phyloP scores from a whole-genome alignment of 345 rosid species.

The Aethionema arabicum region DNA sequence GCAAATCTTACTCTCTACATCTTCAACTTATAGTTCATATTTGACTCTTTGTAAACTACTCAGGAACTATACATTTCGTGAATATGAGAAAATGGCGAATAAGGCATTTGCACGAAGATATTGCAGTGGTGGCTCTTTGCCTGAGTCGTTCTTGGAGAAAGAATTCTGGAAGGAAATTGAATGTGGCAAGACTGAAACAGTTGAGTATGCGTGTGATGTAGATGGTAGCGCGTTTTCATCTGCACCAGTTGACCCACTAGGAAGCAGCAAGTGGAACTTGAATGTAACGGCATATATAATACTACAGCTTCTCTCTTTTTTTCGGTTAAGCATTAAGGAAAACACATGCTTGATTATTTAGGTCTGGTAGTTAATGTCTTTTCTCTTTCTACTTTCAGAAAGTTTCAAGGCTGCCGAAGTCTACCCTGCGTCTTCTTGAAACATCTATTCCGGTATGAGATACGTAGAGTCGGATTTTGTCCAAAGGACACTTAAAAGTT shows the following conservation, averaged over 20 bases:
- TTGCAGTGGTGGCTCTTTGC: conserved; percentile 86
- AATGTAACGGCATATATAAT: conserved; percentile 75
- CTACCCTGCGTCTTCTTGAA: conserved; percentile 83
- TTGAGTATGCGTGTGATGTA: conserved; percentile 99
- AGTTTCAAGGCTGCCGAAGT: conserved; percentile 81
- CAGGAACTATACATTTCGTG: conserved; percentile 96
- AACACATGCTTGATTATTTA: conserved; percentile 2
- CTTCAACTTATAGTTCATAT: conserved; percentile 8
- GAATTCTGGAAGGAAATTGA: conserved; percentile 99
- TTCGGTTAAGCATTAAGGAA: conserved; percentile 3
- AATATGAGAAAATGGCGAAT: conserved; percentile 98
- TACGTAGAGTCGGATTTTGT: conserved; percentile 2
- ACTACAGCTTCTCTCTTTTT: conserved; percentile 19
- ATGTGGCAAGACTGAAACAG: conserved; percentile 90
- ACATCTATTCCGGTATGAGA: conserved; percentile 76
- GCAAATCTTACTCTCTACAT: conserved; percentile 8
- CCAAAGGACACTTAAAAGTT: background rate
- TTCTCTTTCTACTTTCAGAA: conserved; percentile 49
- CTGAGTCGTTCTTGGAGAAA: conserved; percentile 91
- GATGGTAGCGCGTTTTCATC: conserved; percentile 99
- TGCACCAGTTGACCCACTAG: conserved; percentile 79
- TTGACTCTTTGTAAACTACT: conserved; percentile 38
- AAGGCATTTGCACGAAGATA: conserved; percentile 93
- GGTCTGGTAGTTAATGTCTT: conserved; percentile 18
- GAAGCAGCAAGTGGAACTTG: conserved; percentile 98